Evolutionary conservation across 1,284 basidiomycete species (phyloP).

Genomic region (Sparassis latifolia): DNA sequence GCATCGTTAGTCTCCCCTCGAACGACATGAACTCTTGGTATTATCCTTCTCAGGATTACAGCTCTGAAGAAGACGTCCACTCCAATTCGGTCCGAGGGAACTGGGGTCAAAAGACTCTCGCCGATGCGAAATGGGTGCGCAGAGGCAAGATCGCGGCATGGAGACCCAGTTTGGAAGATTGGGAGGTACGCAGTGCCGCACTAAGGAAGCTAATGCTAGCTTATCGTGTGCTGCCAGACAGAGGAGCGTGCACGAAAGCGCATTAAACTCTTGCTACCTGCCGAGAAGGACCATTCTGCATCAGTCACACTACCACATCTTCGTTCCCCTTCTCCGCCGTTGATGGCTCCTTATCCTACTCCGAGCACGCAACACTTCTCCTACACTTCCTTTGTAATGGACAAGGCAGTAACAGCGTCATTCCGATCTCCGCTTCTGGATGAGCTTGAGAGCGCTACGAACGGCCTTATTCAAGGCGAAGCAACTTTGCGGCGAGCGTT

Average conservation of each 20-base stretch:
- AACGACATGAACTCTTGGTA: constrained; percentile 74
- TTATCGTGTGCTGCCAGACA: constrained; percentile 34
- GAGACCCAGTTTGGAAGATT: constrained; percentile 75
- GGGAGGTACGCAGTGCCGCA: constrained; percentile 52
- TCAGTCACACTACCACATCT: constrained; percentile 37
- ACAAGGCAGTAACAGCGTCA: constrained; percentile 74
- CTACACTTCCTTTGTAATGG: constrained; percentile 78
- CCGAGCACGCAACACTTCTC: constrained; percentile 60
- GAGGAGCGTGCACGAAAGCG: constrained; percentile 78
- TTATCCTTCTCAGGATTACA: constrained; percentile 64
- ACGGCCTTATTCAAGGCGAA: constrained; percentile 74
- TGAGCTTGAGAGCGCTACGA: constrained; percentile 72
- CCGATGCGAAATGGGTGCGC: constrained; percentile 68
- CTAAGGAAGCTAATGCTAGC: too few relatives aligned
- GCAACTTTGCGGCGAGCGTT: constrained; percentile 62
- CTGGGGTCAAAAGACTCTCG: constrained; percentile 70
- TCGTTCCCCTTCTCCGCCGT: constrained; percentile 38
- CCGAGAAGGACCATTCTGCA: constrained; percentile 30
- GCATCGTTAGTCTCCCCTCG: constrained; percentile 36
- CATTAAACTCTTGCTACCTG: constrained; percentile 55
- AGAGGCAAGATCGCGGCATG: constrained; percentile 71
- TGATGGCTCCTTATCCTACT: constrained; percentile 58
- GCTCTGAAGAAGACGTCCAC: constrained; percentile 47
- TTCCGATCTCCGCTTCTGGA: constrained; percentile 72
- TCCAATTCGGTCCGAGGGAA: constrained; percentile 51